Base-by-base conservation (phyloP, 306 rosid species). In the Glycine latifolia region DNA sequence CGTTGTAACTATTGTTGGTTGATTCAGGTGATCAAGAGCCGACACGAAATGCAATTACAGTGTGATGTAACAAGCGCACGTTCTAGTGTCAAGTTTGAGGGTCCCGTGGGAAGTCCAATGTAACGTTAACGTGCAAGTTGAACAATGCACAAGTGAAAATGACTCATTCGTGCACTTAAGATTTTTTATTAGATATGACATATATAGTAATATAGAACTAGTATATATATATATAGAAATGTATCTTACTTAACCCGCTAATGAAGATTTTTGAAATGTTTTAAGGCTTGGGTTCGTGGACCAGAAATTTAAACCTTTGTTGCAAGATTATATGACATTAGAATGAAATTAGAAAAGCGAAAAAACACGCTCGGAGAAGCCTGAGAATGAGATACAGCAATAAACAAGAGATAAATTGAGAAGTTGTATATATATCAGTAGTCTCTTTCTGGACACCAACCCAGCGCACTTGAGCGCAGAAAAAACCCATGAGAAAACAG, bases 381-480 rank as follows among this genome's bases (percentile, higher is more conserved):
- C 54, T 61, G 4, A 7, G 31, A 26, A 26, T 26, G 31, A 26
- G 47, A 58, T 10, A 62, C 47, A 11, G 7, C n/a, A 54, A 13
- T 79, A 16, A 46, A 77, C 37, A 37, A 14, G 4, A 52, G 68
- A 66, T 20, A 50, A 61, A 31, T 49, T 76, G 0, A 70, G 12
- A 63, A 41, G 20, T 67, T 82, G 11, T 46, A 37, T 81, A 35
- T 35, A 35, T 35, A 35, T 35, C 39, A 35, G 39, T 2, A 56
- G 52, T 85, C 82, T 66, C 79, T 79, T 69, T 84, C 84, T 59
- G 7, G 6, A 39, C 74, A 74, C 76, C 79, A 82, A 52, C 39
- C 15, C 68, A 52, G 61, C 79, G 81, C 88, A 86, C 81, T 81
- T 26, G 15, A 62, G 3, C 39, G 39, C 31, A 26, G 31, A 26